Evolutionary conservation across 2,329 filamentous ascomycete species (phyloP).

Genomic region (Penicillium sp.): DNA sequence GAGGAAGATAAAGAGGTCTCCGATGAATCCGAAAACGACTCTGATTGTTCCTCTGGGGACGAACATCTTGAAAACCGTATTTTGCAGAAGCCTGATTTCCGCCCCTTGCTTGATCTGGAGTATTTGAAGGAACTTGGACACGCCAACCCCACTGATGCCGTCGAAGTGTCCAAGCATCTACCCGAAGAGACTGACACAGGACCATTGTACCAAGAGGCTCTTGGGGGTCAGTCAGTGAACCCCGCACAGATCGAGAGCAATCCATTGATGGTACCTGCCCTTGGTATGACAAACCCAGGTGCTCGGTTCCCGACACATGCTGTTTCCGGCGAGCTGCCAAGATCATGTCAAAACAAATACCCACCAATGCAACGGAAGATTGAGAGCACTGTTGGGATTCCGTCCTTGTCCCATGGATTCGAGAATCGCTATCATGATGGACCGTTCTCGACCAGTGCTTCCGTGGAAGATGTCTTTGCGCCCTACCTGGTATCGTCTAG

Average conservation of each 20-base stretch:
- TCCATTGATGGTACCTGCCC: not conserved
- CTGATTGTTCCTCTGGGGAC: not conserved
- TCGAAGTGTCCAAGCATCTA: conserved; percentile 1
- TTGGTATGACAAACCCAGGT: conserved; percentile 1
- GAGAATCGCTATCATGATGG: conserved; percentile 23
- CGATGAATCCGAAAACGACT: conserved; percentile 8
- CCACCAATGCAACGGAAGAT: not conserved
- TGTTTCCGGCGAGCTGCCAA: conserved; percentile 1
- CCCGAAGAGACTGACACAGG: not conserved
- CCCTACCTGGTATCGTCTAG: too few species aligned
- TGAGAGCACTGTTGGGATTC: not conserved
- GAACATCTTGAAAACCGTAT: not conserved
- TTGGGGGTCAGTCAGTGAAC: not conserved
- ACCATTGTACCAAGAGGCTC: not conserved
- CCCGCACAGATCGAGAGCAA: not conserved
- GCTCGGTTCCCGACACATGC: conserved; percentile 4
- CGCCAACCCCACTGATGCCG: not conserved
- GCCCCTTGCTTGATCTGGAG: not conserved
- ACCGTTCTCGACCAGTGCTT: conserved; percentile 14
- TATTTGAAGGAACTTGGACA: not conserved
- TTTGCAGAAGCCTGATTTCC: not conserved
- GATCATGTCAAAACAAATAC: not conserved
- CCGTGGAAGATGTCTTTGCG: not conserved
- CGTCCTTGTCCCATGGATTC: not conserved
- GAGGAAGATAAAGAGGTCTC: conserved; percentile 10